phyloP scores from a whole-genome alignment of 768 basidiomycete genomes.

The Boletus patriciae region DNA sequence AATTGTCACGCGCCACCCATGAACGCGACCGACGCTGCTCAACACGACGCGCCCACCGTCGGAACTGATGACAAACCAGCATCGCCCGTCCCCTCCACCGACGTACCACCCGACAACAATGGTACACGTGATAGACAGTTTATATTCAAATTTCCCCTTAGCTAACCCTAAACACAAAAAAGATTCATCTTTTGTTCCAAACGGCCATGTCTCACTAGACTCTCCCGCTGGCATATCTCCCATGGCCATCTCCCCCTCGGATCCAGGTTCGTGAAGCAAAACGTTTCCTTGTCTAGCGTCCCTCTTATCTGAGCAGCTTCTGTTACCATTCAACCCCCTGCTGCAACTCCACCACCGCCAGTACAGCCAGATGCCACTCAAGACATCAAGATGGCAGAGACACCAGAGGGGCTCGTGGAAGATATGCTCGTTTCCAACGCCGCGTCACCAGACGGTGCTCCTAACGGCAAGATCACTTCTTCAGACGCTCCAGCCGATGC shows the following conservation, averaged over 20 bases:
- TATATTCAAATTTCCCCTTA: constrained; percentile 31
- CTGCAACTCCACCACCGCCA: constrained; percentile 48
- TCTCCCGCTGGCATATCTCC: constrained; percentile 33
- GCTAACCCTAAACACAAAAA: constrained; percentile 40
- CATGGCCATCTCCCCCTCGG: constrained; percentile 46
- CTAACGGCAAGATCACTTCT: constrained; percentile 35
- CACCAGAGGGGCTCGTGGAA: constrained; percentile 19
- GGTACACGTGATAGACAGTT: constrained; percentile 41
- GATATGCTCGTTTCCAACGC: constrained; percentile 13
- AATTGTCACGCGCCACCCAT: constrained; percentile 67
- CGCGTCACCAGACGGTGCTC: constrained; percentile 14
- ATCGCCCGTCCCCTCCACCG: constrained; percentile 17
- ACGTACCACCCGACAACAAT: constrained; percentile 31
- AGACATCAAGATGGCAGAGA: constrained; percentile 58
- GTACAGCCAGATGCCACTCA: constrained; percentile 45
- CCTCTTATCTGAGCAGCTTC: constrained; percentile 39
- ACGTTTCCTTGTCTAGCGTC: constrained; percentile 21
- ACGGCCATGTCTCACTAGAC: constrained; percentile 58
- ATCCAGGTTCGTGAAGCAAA: constrained; percentile 47
- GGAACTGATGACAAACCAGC: constrained; percentile 32
- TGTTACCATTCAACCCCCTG: constrained; percentile 45
- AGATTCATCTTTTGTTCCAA: constrained; percentile 46
- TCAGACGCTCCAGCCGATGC: constrained; percentile 25
- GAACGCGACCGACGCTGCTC: constrained; percentile 47
- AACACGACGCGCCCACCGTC: constrained; percentile 32